phyloP scores from a whole-genome alignment of 164 flowering plant species.

The Hamamelis virginiana region DNA sequence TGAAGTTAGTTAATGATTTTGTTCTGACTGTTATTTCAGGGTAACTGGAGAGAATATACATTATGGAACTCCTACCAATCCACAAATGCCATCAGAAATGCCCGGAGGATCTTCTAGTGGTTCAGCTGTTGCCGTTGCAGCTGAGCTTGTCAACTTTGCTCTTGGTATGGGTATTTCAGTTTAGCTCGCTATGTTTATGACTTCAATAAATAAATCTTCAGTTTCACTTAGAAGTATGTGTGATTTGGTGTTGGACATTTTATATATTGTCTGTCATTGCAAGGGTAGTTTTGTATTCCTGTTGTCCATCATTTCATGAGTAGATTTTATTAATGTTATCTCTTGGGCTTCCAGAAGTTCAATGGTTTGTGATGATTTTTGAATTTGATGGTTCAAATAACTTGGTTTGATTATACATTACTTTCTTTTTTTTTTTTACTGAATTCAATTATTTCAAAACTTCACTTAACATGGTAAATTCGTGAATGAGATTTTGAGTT shows the following conservation, averaged over 20 bases:
- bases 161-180: slow-evolving; percentile 51
- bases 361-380: neutral
- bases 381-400: neutral
- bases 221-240: too few relatives aligned
- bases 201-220: neutral
- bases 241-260: too few relatives aligned
- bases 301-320: too few relatives aligned
- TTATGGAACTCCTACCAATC: slow-evolving; percentile 88
- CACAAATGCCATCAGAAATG: slow-evolving; percentile 55
- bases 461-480: too few relatives aligned
- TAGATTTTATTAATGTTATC: neutral
- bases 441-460: too few relatives aligned
- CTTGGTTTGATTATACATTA: neutral
- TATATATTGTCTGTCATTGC: too few relatives aligned
- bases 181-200: neutral
- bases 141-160: slow-evolving; percentile 87
- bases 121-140: slow-evolving; percentile 95
- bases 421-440: neutral
- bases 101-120: slow-evolving; percentile 99
- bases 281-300: too few relatives aligned
- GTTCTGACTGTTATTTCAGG: slow-evolving; percentile 37
- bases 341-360: neutral
- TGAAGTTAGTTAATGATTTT: neutral
- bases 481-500: too few relatives aligned
- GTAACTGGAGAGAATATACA: slow-evolving; percentile 79